A percentile compares a stretch with the other conserved stretches of the same genome.
These are phyloP conservation scores for Meyerozyma sp. DNA, from an alignment of 1,139 yeast species.

Conservation along the genomic window DNA sequence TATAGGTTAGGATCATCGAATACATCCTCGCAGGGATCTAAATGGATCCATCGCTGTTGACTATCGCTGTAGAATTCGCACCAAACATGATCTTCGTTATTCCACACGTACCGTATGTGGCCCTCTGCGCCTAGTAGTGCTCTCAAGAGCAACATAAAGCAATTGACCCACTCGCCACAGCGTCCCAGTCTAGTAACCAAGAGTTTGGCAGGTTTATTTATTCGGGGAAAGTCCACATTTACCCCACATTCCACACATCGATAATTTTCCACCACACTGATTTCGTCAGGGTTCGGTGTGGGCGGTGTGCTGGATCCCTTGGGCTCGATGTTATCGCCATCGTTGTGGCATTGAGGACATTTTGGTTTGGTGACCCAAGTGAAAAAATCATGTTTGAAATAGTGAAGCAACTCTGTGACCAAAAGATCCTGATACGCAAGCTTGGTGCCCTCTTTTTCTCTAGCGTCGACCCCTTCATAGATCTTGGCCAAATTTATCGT, in stretches of 20 bases:
- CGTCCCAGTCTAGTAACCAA: constrained; percentile 65
- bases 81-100: constrained; percentile 94
- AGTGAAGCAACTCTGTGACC: constrained; percentile 61
- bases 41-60: constrained; percentile 73
- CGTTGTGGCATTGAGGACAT: constrained; percentile 51
- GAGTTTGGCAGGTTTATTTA: constrained; percentile 61
- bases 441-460: constrained; percentile 13
- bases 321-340: constrained; percentile 26
- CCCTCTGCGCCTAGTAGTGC: constrained; percentile 53
- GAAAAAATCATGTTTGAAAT: constrained; percentile 80
- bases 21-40: constrained; percentile 85
- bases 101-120: constrained; percentile 66
- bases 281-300: constrained; percentile 23
- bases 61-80: constrained; percentile 72
- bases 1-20: constrained; percentile 78
- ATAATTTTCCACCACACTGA: constrained; percentile 52
- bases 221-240: constrained; percentile 63
- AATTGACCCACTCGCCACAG: constrained; percentile 95
- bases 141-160: constrained; percentile 65
- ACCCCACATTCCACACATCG: constrained; percentile 48
- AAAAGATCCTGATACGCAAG: constrained; percentile 55
- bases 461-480: constrained; percentile 30
- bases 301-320: constrained; percentile 24
- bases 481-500: constrained; percentile 32
- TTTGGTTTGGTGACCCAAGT: constrained; percentile 73